A percentile compares a stretch with the other conserved stretches of the same genome.
These are phyloP conservation scores for Pichia sp. DNA, from an alignment of 1,139 yeast genomes.

Conservation along the genomic window DNA sequence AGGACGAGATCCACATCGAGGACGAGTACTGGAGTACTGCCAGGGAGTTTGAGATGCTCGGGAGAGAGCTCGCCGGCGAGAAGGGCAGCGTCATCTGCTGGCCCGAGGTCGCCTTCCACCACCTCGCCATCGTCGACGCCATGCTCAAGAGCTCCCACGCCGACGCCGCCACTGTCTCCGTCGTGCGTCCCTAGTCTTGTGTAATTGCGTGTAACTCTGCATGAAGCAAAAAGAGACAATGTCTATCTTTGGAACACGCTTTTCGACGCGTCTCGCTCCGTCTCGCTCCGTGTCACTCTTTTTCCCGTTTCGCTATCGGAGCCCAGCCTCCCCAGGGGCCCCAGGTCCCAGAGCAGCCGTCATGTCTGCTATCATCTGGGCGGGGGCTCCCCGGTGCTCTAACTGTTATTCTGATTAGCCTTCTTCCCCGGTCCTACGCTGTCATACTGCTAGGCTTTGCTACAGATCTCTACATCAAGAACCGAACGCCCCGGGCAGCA, in stretches of 20 bases:
- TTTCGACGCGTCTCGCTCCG: not conserved
- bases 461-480: not conserved
- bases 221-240: no score
- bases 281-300: not conserved
- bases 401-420: not conserved
- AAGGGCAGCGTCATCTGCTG: slow-evolving; percentile 54
- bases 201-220: no score
- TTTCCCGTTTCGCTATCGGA: not conserved
- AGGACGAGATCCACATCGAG: slow-evolving; percentile 41
- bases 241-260: no score
- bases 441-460: not conserved
- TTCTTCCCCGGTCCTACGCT: not conserved
- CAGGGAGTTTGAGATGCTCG: slow-evolving; percentile 70
- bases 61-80: slow-evolving; percentile 66
- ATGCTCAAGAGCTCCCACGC: slow-evolving; percentile 61
- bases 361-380: not conserved
- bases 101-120: slow-evolving; percentile 86
- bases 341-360: not conserved
- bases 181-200: slow-evolving; percentile 1
- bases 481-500: no score
- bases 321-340: not conserved
- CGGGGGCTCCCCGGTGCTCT: not conserved
- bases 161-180: slow-evolving; percentile 49
- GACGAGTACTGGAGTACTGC: slow-evolving; percentile 57
- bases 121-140: slow-evolving; percentile 84